Conservation (phyloP, 2,329 filamentous ascomycete genomes). For the Didymella lethalis region DNA sequence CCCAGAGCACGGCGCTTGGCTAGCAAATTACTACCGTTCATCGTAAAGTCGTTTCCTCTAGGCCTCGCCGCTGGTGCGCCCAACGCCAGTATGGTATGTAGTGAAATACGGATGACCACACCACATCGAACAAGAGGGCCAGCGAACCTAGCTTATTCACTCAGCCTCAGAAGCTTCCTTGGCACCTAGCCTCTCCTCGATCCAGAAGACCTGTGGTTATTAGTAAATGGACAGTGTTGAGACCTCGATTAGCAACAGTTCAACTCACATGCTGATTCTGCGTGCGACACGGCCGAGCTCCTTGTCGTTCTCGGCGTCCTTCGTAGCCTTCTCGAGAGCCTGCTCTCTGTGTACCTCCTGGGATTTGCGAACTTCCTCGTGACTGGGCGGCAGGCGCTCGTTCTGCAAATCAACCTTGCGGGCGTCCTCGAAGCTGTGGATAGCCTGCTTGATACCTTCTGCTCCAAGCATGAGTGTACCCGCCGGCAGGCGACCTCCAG, state of each 20-base stretch:
- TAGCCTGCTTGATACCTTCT: slow-evolving; percentile 98
- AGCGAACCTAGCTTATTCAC: slow-evolving; percentile 18
- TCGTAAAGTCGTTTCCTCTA: slow-evolving; percentile 41
- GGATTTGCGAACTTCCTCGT: slow-evolving; percentile 87
- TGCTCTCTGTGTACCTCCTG: slow-evolving; percentile 81
- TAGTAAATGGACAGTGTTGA: slow-evolving; percentile 6
- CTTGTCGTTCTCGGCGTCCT: slow-evolving; percentile 91
- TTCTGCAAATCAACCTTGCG: slow-evolving; percentile 97
- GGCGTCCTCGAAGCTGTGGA: slow-evolving; percentile 95
- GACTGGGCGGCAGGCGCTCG: slow-evolving; percentile 88
- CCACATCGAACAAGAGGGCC: slow-evolving; percentile 14
- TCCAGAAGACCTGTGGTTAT: slow-evolving; percentile 51
- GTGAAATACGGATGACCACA: slow-evolving; percentile 13
- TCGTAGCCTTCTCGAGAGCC: slow-evolving; percentile 83
- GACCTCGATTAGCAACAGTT: background rate
- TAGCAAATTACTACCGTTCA: slow-evolving; percentile 43
- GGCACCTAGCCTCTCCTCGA: slow-evolving; percentile 45
- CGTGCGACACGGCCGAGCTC: slow-evolving; percentile 86
- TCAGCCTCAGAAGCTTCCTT: slow-evolving; percentile 28
- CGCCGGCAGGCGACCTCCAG: slow-evolving; percentile 88
- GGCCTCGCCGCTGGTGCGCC: slow-evolving; percentile 30
- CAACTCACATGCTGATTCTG: slow-evolving; percentile 91
- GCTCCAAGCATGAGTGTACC: slow-evolving; percentile 98
- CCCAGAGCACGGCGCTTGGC: slow-evolving; percentile 29
- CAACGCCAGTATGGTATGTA: slow-evolving; percentile 18